These are phyloP conservation scores for Mentha longifolia DNA, from an alignment of 257 asterid genomes.

Conservation along the genomic window DNA sequence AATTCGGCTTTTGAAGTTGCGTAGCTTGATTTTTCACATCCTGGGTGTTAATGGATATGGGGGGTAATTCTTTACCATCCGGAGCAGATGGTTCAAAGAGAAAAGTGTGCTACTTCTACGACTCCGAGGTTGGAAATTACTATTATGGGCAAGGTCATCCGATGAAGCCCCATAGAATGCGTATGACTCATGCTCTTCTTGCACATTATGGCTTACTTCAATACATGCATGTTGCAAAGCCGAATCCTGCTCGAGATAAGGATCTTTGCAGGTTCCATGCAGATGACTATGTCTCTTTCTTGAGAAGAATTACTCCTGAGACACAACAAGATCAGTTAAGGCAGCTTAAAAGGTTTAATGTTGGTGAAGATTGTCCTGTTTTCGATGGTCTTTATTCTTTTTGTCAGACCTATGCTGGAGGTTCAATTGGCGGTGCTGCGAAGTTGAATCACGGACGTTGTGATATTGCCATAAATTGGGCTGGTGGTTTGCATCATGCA, in stretches of 20 bases:
- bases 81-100: slow-evolving; percentile 45
- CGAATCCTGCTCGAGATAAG: slow-evolving; percentile 49
- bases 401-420: slow-evolving; percentile 55
- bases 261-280: slow-evolving; percentile 57
- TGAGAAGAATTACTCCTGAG: slow-evolving; percentile 50
- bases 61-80: slow-evolving; percentile 47
- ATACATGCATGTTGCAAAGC: slow-evolving; percentile 47
- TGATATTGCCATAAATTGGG: slow-evolving; percentile 53
- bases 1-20: neutral
- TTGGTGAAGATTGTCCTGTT: slow-evolving; percentile 56
- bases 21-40: neutral
- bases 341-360: slow-evolving; percentile 52
- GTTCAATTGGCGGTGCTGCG: slow-evolving; percentile 55
- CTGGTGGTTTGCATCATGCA: slow-evolving; percentile 58
- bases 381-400: slow-evolving; percentile 50
- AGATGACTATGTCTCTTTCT: slow-evolving; percentile 51
- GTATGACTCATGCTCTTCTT: slow-evolving; percentile 55
- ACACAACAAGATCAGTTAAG: slow-evolving; percentile 40
- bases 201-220: slow-evolving; percentile 47
- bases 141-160: slow-evolving; percentile 52
- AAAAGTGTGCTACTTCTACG: slow-evolving; percentile 52
- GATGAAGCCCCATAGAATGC: slow-evolving; percentile 55
- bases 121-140: slow-evolving; percentile 50
- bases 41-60: slow-evolving; percentile 37
- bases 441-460: slow-evolving; percentile 49